phyloP scores from a whole-genome alignment of 495 filamentous ascomycete genomes.

The Podospora fimiseda region DNA sequence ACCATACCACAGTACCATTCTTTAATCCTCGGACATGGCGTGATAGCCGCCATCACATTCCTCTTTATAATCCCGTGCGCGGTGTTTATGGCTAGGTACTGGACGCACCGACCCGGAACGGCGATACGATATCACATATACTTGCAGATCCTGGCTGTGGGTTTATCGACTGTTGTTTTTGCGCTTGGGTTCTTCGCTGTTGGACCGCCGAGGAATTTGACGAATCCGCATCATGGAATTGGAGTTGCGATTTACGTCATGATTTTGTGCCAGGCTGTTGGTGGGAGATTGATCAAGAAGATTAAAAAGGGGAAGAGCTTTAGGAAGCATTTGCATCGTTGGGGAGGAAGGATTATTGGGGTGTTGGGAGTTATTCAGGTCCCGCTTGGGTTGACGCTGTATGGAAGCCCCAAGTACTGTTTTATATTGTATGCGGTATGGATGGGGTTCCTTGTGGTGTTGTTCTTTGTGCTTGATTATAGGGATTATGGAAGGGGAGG shows the following conservation, averaged over 20 bases:
- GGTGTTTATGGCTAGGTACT: slow-evolving; percentile 71
- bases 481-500: slow-evolving; percentile 41
- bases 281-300: slow-evolving; percentile 65
- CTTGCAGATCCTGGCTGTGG: slow-evolving; percentile 72
- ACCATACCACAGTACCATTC: slow-evolving; percentile 67
- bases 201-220: slow-evolving; percentile 66
- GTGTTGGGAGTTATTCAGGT: slow-evolving; percentile 82
- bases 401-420: slow-evolving; percentile 75
- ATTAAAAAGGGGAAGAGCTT: slow-evolving; percentile 52
- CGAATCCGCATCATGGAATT: slow-evolving; percentile 94
- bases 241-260: slow-evolving; percentile 83
- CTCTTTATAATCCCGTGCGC: slow-evolving; percentile 75
- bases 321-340: slow-evolving; percentile 78
- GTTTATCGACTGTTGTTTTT: slow-evolving; percentile 66
- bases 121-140: slow-evolving; percentile 79
- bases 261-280: slow-evolving; percentile 71
- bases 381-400: slow-evolving; percentile 82
- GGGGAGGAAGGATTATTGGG: slow-evolving; percentile 70
- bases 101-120: slow-evolving; percentile 49
- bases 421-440: slow-evolving; percentile 82
- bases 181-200: slow-evolving; percentile 74
- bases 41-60: slow-evolving; percentile 83
- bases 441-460: slow-evolving; percentile 56
- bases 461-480: slow-evolving; percentile 71
- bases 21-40: slow-evolving; percentile 75